Conservation (phyloP, 2,329 filamentous ascomycete species). For the Aspergillus fijiensis region DNA sequence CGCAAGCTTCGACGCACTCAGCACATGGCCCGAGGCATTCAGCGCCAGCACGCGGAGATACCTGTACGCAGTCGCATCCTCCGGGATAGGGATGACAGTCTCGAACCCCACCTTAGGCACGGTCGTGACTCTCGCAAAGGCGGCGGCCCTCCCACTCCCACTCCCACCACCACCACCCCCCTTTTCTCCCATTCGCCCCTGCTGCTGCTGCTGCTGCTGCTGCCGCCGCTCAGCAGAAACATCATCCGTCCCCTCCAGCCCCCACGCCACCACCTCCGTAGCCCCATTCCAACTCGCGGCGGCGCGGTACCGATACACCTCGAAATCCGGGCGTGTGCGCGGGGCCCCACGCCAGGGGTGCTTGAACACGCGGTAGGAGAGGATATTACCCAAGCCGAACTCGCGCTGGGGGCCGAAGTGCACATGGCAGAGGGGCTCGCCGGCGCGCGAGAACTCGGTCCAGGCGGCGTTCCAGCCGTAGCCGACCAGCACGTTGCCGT, state of each 20-base stretch:
- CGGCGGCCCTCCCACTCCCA: conserved; percentile 1
- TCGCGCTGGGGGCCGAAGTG: conserved; percentile 42
- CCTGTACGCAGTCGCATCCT: background rate
- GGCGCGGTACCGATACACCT: conserved; percentile 19
- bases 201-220: too few relatives aligned
- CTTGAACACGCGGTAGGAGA: conserved; percentile 58
- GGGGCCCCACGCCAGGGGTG: conserved; percentile 53
- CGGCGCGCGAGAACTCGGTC: conserved; percentile 51
- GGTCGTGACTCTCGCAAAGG: conserved; percentile 21
- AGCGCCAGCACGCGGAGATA: conserved; percentile 26
- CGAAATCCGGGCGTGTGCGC: conserved; percentile 34
- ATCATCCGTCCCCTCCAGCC: conserved; percentile 22
- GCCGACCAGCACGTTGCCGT: conserved; percentile 49
- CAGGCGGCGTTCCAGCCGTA: conserved; percentile 53
- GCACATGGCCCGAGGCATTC: conserved; percentile 19
- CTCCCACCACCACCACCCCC: too few relatives aligned
- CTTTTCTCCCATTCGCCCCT: too few relatives aligned
- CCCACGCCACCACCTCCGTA: conserved; percentile 35
- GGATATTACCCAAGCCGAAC: conserved; percentile 35
- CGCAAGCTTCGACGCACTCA: conserved; percentile 20
- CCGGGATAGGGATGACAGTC: conserved; percentile 27
- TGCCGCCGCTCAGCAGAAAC: background rate
- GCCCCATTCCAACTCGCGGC: conserved; percentile 40
- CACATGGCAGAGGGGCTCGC: conserved; percentile 52
- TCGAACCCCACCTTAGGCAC: conserved; percentile 30